Percentiles rank a stretch among this genome's conserved stretches.
Conservation (phyloP, 108 stramenopile species). For the Asterionellopsis glacialis region DNA sequence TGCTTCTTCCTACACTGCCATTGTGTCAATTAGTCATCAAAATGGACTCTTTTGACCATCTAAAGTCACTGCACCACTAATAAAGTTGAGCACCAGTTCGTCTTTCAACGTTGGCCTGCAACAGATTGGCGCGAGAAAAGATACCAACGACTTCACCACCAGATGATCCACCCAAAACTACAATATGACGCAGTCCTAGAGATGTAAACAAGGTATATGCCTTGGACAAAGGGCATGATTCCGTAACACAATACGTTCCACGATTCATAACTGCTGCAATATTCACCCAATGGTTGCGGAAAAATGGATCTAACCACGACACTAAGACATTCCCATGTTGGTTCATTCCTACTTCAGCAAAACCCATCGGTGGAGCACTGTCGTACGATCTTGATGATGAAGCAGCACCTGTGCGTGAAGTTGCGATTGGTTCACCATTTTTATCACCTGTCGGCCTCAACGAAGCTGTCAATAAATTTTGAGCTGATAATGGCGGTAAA, state of each 20-base stretch:
- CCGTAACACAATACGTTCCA: background rate
- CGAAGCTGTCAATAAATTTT: background rate
- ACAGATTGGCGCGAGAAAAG: background rate
- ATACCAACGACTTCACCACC: background rate
- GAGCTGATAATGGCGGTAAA: constrained; percentile 2
- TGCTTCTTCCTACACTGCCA: no score
- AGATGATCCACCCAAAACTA: constrained; percentile 7
- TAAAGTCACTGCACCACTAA: no score
- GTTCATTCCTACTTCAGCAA: constrained; percentile 22
- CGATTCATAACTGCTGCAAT: background rate
- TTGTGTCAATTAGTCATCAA: no score
- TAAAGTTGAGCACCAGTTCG: no score
- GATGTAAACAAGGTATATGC: background rate
- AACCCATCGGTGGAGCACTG: constrained; percentile 9
- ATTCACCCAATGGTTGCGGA: constrained; percentile 4
- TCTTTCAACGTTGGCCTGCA: background rate
- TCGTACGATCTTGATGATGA: background rate
- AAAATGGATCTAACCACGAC: constrained; percentile 29
- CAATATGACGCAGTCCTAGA: background rate
- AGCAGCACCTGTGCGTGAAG: background rate
- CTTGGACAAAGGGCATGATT: background rate
- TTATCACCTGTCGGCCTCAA: background rate
- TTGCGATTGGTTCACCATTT: constrained; percentile 1
- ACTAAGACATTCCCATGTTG: constrained; percentile 17
- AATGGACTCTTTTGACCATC: no score